phyloP scores from a whole-genome alignment of 2,329 filamentous ascomycete species.

The Conoideocrella luteorostrata region DNA sequence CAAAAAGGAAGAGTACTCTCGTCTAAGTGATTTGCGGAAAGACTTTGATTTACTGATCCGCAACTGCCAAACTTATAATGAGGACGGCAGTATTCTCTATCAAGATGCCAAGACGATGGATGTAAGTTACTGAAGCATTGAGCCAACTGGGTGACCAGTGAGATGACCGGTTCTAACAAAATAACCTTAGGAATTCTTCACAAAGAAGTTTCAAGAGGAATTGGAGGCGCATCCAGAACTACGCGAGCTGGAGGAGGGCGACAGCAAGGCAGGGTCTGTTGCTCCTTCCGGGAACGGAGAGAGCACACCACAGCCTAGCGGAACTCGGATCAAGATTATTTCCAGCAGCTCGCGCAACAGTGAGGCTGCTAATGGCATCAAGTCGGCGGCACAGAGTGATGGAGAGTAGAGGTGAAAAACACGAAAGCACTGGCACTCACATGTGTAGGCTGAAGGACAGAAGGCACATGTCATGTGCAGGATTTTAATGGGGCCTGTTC shows the following conservation, averaged over 20 bases:
- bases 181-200: constrained; percentile 47
- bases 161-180: constrained; percentile 24
- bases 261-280: constrained; percentile 26
- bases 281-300: constrained; percentile 45
- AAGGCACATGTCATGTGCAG: neutral
- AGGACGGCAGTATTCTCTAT: constrained; percentile 88
- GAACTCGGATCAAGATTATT: constrained; percentile 66
- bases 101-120: constrained; percentile 90
- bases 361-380: constrained; percentile 30
- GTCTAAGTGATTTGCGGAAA: constrained; percentile 69
- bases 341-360: constrained; percentile 27
- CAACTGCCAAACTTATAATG: constrained; percentile 94
- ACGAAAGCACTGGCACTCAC: neutral
- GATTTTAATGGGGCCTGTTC: too few species aligned
- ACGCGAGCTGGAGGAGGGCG: constrained; percentile 46
- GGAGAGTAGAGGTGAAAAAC: constrained; percentile 42
- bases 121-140: too few species aligned
- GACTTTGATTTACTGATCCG: constrained; percentile 81
- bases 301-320: constrained; percentile 59
- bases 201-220: constrained; percentile 46
- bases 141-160: too few species aligned
- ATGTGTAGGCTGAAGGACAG: neutral
- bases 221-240: constrained; percentile 49
- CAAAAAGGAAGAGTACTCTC: constrained; percentile 89
- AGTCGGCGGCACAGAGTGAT: constrained; percentile 42